Evolutionary conservation across 2,329 filamentous ascomycete genomes (phyloP).

Genomic region (Calonectria pseudoreteaudii): DNA sequence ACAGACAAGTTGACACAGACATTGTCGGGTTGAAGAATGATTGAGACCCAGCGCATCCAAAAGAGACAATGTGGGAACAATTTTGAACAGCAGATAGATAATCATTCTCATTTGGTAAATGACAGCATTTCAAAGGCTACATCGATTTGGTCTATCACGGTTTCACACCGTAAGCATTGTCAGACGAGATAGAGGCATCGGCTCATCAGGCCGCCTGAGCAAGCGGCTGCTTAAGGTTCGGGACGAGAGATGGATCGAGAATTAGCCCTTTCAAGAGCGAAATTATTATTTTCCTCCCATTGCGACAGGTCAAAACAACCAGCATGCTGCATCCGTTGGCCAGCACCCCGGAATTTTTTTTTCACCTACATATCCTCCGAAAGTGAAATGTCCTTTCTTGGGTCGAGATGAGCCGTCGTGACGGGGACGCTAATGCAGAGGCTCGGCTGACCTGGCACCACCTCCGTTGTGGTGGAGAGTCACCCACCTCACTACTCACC

Average conservation of each 20-base stretch:
- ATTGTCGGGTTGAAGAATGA: neutral
- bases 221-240: too few species aligned
- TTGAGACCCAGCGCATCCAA: too few species aligned
- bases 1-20: neutral
- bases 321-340: neutral
- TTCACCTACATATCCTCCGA: neutral
- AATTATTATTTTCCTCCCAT: neutral
- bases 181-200: neutral
- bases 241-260: too few species aligned
- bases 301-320: neutral
- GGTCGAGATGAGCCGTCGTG: conserved; percentile 9
- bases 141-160: neutral
- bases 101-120: neutral
- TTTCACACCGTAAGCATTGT: neutral
- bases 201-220: too few species aligned
- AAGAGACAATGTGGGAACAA: too few species aligned
- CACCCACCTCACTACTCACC: conserved; percentile 32
- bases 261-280: neutral
- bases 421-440: conserved; percentile 41
- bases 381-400: neutral
- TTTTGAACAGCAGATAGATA: neutral
- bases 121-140: neutral
- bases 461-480: conserved; percentile 26
- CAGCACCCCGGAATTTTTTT: neutral
- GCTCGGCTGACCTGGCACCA: conserved; percentile 31